Evolutionary conservation across 805 yeast genomes (phyloP), one percentile per base, ranked within the genome.

Genomic region (Lipomyces yamadae): DNA sequence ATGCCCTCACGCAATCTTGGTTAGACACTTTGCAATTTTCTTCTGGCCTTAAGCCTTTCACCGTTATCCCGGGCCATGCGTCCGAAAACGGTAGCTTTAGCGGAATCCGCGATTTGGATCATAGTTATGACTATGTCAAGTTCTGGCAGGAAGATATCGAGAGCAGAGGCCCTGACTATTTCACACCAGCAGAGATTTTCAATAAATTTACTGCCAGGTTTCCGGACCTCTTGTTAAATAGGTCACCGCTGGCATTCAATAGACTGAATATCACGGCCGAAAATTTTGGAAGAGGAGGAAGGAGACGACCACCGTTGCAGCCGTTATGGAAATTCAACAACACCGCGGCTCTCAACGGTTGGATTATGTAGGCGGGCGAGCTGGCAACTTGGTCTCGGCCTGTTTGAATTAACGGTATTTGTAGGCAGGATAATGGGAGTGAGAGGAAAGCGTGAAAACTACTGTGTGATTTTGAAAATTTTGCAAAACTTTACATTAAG

Each of bases 201-300:
- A 24, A 42, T n/a, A 15, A n/a, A 42, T 42, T 42, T 10, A n/a
- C 18, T 42, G 15, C 48, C n/a, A 24, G 7, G 48, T 42, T 42
- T 42, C 24, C 48, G 8, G 48, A n/a, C 24, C 48, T 42, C 8
- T 15, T 42, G 18, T 5, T 8, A n/a, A 2, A 7, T 6, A 42
- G 15, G 6, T 1, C 48, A 42, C n/a, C 3, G 11, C 5, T 2
- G 11, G 10, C 3, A 4, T 42, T 42, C 18, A 42, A 5, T 42
- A n/a, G 48, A n/a, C 2, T 42, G 48, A 42, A 42, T n/a, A n/a
- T 42, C 18, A 42, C 48, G 2, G 48, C 48, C 15, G 48, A 42
- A 42, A 42, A 42, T n/a, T 42, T 42, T 42, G 48, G 48, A 42
- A 42, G 48, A 42, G 48, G 48, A 42, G 48, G 48, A 15, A 42